Evolutionary conservation across 495 filamentous ascomycete species (phyloP).

Genomic region (Aspergillus ostianus): DNA sequence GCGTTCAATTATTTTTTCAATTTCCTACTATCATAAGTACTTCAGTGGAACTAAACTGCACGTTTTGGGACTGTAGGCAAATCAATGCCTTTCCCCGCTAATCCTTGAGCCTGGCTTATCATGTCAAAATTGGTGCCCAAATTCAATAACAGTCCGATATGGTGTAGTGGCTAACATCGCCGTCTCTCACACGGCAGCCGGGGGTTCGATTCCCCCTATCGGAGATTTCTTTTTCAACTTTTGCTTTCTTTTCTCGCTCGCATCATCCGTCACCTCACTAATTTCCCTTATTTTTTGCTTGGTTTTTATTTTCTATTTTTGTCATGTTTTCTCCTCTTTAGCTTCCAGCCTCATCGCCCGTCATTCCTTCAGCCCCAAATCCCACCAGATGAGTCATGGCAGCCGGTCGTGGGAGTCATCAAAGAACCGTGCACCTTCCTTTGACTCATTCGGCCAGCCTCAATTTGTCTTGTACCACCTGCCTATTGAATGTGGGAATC

Average conservation of each 20-base stretch:
- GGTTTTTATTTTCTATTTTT: not conserved
- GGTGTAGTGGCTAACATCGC: slow-evolving; percentile 36
- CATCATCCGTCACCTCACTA: too few species aligned
- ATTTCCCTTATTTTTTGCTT: not conserved
- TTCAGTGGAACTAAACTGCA: not conserved
- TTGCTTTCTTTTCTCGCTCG: not conserved
- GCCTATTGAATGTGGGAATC: too few species aligned
- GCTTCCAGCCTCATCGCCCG: not conserved
- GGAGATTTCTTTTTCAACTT: slow-evolving; percentile 10
- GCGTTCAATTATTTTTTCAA: not conserved
- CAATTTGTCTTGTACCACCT: not conserved
- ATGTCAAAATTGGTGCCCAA: too few species aligned
- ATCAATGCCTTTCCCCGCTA: too few species aligned
- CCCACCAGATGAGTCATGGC: not conserved
- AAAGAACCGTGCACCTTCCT: not conserved
- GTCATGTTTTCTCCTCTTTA: not conserved
- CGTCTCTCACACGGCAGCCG: slow-evolving; percentile 33
- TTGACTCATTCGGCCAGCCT: not conserved
- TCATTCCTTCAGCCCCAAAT: too few species aligned
- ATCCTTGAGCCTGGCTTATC: too few species aligned
- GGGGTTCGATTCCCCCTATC: slow-evolving; percentile 37
- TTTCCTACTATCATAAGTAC: too few species aligned
- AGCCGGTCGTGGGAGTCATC: not conserved
- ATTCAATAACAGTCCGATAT: slow-evolving; percentile 22
- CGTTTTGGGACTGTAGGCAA: not conserved